These are phyloP conservation scores for Cytospora piceae DNA, from an alignment of 2,329 filamentous ascomycete genomes.

Conservation along the genomic window DNA sequence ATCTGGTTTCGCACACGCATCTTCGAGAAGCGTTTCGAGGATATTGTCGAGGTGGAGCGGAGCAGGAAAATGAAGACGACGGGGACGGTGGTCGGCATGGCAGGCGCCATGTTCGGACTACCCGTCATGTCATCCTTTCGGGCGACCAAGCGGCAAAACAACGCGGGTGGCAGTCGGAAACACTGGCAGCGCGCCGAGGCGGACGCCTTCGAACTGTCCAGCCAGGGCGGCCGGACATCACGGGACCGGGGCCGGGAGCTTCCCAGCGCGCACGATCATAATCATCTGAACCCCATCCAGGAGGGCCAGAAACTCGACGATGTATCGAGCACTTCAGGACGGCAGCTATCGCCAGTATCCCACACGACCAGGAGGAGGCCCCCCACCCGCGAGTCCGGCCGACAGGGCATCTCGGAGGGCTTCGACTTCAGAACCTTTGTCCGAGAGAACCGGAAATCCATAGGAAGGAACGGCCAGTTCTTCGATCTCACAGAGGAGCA, in stretches of 20 bases:
- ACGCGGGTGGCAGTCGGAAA: neutral
- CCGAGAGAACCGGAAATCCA: constrained; percentile 39
- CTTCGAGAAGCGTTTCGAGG: constrained; percentile 64
- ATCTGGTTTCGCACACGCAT: constrained; percentile 62
- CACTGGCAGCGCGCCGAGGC: constrained; percentile 27
- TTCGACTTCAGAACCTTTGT: constrained; percentile 40
- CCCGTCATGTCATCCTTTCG: constrained; percentile 31
- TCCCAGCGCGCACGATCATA: neutral
- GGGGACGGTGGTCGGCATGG: constrained; percentile 34
- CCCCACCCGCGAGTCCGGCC: constrained; percentile 18
- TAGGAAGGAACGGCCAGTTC: constrained; percentile 59
- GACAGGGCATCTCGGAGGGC: constrained; percentile 29
- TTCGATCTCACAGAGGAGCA: constrained; percentile 56
- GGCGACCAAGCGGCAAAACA: constrained; percentile 2
- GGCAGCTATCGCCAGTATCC: constrained; percentile 15
- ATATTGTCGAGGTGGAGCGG: constrained; percentile 51
- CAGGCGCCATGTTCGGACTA: constrained; percentile 34
- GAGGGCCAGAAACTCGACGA: constrained; percentile 20
- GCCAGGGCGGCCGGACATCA: neutral
- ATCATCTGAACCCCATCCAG: constrained; percentile 19
- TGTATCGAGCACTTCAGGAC: constrained; percentile 3
- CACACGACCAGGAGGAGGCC: constrained; percentile 14
- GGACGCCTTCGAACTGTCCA: constrained; percentile 20
- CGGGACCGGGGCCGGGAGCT: neutral
- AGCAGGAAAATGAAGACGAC: constrained; percentile 37